Conservation (phyloP, 2,329 filamentous ascomycete species). For the Aureobasidium sp. region DNA sequence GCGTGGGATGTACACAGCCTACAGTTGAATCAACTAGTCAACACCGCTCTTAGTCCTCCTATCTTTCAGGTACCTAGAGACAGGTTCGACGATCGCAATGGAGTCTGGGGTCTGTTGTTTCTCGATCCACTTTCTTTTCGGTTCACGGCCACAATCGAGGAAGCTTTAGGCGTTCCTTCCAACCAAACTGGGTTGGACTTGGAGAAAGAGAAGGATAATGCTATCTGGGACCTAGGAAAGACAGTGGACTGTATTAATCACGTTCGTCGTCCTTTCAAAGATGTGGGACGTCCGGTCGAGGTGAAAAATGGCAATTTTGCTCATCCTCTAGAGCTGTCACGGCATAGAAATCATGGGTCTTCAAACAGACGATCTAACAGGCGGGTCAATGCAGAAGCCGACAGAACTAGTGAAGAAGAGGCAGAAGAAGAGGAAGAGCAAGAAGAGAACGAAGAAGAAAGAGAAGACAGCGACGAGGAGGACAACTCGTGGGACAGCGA, state of each 20-base stretch:
- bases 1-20: constrained; percentile 39
- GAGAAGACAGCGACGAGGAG: constrained; percentile 11
- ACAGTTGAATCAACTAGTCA: constrained; percentile 3
- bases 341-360: background rate
- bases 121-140: constrained; percentile 32
- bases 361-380: background rate
- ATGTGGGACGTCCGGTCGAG: background rate
- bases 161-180: constrained; percentile 4
- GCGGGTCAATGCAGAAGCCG: background rate
- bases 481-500: constrained; percentile 8
- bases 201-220: background rate
- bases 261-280: background rate
- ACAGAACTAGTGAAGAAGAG: background rate
- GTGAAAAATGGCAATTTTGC: constrained; percentile 5
- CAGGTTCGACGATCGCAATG: constrained; percentile 26
- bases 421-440: background rate
- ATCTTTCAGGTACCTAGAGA: background rate
- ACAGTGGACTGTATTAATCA: constrained; percentile 17
- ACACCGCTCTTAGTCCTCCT: background rate
- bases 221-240: constrained; percentile 27
- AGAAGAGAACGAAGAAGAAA: background rate
- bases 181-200: background rate
- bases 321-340: background rate
- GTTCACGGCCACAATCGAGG: constrained; percentile 16
- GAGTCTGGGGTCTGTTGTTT: constrained; percentile 33